Evolutionary conservation across 768 basidiomycete species (phyloP), one percentile per base, ranked within the genome.

Genomic region (Tylopilus felleus): DNA sequence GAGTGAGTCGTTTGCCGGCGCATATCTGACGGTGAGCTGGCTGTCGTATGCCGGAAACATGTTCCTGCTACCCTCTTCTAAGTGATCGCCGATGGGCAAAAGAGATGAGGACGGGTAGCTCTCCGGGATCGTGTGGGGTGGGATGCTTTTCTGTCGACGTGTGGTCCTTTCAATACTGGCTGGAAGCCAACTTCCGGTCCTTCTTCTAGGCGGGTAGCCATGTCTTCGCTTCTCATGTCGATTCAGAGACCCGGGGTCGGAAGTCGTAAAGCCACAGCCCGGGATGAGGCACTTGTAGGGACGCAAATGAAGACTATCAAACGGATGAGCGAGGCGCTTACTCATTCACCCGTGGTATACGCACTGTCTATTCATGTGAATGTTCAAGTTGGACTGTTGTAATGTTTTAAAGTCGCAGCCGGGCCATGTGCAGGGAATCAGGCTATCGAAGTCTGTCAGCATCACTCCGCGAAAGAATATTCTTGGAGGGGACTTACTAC

Each of bases 341-440:
- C 25, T 21, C 0, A 13, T 16, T 21, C 16, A 29, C 41, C 21
- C 10, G 33, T 46, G 19, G 23, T 9, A 12, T 17, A 68, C 71
- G 55, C 47, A 72, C 71, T 73, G 72, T 3, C 47, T 62, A 8
- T 65, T 66, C 16, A 63, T 16, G 23, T 73, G 72, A 0, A 62
- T 66, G 0, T 36, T n/a, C 1, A 73, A 19, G 28, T 71, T 72
- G 0, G 65, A 66, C 3, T 42, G 49, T n/a, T 73, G 72, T 1
- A 70, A 58, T 0, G 71, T 53, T 8, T 38, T 58, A 48, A 60
- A 63, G 0, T 16, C 12, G 31, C 71, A 73, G 5, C 52, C 61
- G 0, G n/a, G 22, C 27, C 59, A 45, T 5, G 63, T 53, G 22
- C 71, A 73, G 5, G 16, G 9, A 22, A 56, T 28, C 66, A 59